Base-by-base conservation (phyloP, 768 basidiomycete genomes). In the Mycena capillaripes region DNA sequence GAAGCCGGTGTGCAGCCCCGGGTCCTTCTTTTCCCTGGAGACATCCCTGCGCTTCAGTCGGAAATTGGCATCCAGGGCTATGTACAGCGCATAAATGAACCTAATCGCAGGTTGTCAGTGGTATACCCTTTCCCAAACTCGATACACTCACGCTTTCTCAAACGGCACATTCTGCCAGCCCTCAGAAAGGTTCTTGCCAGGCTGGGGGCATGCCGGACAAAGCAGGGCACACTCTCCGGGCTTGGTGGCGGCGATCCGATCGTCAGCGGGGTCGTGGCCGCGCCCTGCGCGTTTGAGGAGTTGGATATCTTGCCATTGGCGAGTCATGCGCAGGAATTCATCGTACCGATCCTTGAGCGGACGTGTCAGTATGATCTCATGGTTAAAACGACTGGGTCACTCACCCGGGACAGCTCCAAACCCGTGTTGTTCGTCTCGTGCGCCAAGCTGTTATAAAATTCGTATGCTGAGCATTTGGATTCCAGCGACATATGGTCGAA, bases 331-430 rank as follows among this genome's bases (percentile, higher is more conserved):
- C n/a, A n/a, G n/a, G n/a, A 80, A 71, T 29, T 72, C 52, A 3
- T 30, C 16, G 42, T 79, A 80, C 2, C 74, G 65, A 40, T 71
- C 62, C 79, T 80, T 46, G n/a, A 25, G 48, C 10, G n/a, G n/a
- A n/a, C 27, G 5, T 11, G 19, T 40, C 14, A 40, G 32, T 34
- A 56, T n/a, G n/a, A n/a, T n/a, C n/a, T 19, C 9, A n/a, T 10
- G 25, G 0, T 3, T 36, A 8, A 25, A 27, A 29, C 50, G 21
- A 25, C 0, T 9, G n/a, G n/a, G n/a, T n/a, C n/a, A 52, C 50
- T 40, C 11, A 65, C 63, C n/a, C 27, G 58, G 3, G 67, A 44
- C 11, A 42, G 55, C 16, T 25, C 19, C 4, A 44, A 21, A 1
- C 73, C 75, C 0, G 71, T 66, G n/a, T 79, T 77, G 16, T 79